phyloP scores from a whole-genome alignment of 2,329 filamentous ascomycete genomes.

The Didymella segeticola region DNA sequence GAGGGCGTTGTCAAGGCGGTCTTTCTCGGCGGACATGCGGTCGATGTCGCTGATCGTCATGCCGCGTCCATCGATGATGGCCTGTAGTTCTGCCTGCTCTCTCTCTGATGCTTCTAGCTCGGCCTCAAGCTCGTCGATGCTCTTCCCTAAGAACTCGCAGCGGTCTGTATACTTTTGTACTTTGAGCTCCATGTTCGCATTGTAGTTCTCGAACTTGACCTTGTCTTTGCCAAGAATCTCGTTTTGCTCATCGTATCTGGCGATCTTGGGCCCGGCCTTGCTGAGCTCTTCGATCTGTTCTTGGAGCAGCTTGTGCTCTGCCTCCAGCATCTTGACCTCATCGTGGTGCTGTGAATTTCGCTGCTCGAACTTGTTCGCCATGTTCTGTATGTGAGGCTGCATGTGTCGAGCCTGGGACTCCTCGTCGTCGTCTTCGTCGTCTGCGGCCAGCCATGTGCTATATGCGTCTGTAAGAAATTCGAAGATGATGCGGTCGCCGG shows the following conservation, averaged over 20 bases:
- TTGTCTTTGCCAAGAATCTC: conserved; percentile 94
- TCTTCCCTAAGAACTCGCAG: conserved; percentile 82
- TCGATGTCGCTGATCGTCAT: conserved; percentile 99
- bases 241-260: conserved; percentile 85
- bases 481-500: conserved; percentile 91
- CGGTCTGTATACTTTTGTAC: conserved; percentile 87
- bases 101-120: conserved; percentile 84
- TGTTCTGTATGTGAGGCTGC: conserved; percentile 81
- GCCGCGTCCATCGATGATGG: conserved; percentile 87
- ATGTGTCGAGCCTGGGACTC: conserved; percentile 74
- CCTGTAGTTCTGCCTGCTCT: conserved; percentile 80
- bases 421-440: conserved; percentile 74
- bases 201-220: conserved; percentile 95
- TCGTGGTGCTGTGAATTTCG: conserved; percentile 85
- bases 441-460: conserved; percentile 90
- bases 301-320: conserved; percentile 78
- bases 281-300: conserved; percentile 90
- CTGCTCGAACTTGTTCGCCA: conserved; percentile 86
- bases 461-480: conserved; percentile 90
- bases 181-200: conserved; percentile 80
- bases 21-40: conserved; percentile 95
- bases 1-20: conserved; percentile 87
- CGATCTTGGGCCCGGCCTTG: conserved; percentile 82
- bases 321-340: conserved; percentile 84
- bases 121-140: conserved; percentile 82